phyloP scores from a whole-genome alignment of 768 basidiomycete genomes.

The Leccinum barrowsii region DNA sequence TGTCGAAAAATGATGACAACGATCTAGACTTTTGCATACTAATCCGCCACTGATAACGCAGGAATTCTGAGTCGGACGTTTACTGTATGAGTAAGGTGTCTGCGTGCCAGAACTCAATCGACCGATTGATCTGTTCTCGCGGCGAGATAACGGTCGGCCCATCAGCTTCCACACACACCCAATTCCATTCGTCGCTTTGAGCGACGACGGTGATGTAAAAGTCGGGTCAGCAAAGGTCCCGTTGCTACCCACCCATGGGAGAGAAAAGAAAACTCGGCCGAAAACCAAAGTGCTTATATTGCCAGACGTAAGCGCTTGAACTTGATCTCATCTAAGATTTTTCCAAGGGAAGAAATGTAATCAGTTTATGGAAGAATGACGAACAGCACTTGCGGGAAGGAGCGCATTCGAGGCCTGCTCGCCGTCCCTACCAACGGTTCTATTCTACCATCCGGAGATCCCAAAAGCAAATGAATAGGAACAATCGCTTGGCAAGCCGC shows the following conservation, averaged over 20 bases:
- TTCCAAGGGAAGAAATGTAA: neutral
- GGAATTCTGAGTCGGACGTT: neutral
- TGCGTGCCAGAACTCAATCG: constrained; percentile 5
- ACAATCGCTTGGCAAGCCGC: neutral
- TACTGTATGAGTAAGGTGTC: neutral
- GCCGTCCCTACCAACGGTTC: constrained; percentile 5
- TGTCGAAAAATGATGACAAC: neutral
- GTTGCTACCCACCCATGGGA: constrained; percentile 1
- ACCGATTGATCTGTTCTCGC: neutral
- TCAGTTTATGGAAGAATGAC: constrained; percentile 11
- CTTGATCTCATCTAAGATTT: neutral
- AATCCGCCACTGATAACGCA: neutral
- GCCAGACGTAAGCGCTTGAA: constrained; percentile 17
- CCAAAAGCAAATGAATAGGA: neutral
- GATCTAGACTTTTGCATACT: neutral
- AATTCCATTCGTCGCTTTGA: neutral
- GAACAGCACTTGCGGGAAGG: constrained; percentile 9
- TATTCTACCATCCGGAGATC: constrained; percentile 10
- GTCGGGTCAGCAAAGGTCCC: constrained; percentile 1
- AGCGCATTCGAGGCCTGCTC: constrained; percentile 5
- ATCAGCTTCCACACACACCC: neutral
- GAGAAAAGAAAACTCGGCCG: neutral
- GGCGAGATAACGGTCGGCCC: neutral
- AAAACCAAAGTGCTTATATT: constrained; percentile 18
- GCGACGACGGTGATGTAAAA: constrained; percentile 12